Evolutionary conservation across 2,329 filamentous ascomycete genomes (phyloP), one percentile per base, ranked within the genome.

Genomic region (Fusarium nygamai): DNA sequence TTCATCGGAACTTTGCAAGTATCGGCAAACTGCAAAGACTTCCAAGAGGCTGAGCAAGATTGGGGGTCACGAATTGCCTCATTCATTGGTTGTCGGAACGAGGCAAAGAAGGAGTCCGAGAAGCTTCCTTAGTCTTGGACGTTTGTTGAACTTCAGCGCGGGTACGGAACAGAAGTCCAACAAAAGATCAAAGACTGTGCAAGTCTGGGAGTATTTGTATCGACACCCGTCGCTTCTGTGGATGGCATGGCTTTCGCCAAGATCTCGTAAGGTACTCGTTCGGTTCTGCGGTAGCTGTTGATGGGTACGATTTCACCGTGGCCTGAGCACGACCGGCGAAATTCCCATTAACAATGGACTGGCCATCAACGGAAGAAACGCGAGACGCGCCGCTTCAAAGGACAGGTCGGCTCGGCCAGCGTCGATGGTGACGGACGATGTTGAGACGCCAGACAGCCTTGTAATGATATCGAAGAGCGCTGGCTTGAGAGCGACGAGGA

Each of bases 1-100:
- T 3, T 24, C 8, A 24, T 51, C 22, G 12, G 8, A 24, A 8
- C 4, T 33, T 5, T 12, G 17, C 12, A 24, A 34, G 3, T 16
- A 3, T 51, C 31, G 13, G 3, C 1, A 4, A 14, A 16, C n/a
- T 11, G 6, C n/a, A 24, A 2, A 3, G 3, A 24, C 11, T 3
- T 33, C 2, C 17, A 24, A 51, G 8, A 24, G 17, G 11, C 8
- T 29, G 13, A 7, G 13, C 9, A 48, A 29, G 27, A 29, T 48
- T 16, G 8, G 27, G 6, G 17, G 8, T 16, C 17, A 12, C 3
- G n/a, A 34, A 3, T 7, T 33, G 16, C 0, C 8, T 50, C 16
- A 33, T 6, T 50, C 7, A 17, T 9, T 4, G 6, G 4, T n/a
- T n/a, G 10, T n/a, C 17, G 12, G n/a, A 24, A 24, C 17, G 8